Evolutionary conservation across 78 protist genomes (phyloP), one percentile per base, ranked within the genome.

Genomic region (Dictyostelium capitatum): DNA sequence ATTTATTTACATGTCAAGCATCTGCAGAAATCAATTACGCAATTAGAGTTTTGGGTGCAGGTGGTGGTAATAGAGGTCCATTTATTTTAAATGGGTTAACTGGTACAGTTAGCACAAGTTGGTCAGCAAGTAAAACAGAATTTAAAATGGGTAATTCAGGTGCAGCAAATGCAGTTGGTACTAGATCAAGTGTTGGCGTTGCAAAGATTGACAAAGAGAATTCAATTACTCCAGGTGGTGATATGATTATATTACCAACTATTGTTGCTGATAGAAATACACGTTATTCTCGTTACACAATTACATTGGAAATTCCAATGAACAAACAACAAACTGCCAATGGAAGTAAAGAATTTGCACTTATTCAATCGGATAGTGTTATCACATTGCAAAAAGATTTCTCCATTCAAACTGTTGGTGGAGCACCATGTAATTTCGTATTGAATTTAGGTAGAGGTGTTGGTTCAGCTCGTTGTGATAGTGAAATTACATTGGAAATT

Each of bases 1-100:
- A 77, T 20, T 20, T 43, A 25, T 87, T 74, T 41, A 64, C 50
- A 46, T 20, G 48, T 1, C 20, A 62, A 14, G 50, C 93, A 11
- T 82, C 83, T 14, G 30, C 84, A 0, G 73, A 80, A 20, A 23
- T 77, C 25, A 23, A 47, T 5, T 87, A 64, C 32, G 83, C 70
- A 20, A 23, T 87, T 6, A 87, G 77, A 7, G 83, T 87, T 1
- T 65, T 43, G 50, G 19, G 80, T 64, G 83, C 80, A 9, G 93
- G 93, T n/a, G 93, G 93, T 64, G 93, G 93, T 37, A 82, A 82
- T 47, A n/a, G 79, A 10, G 84, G 93, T 23, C 93, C 93, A 12
- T 87, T 59, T 48, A 59, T 59, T 30, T 62, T 87, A 14, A 17
- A 59, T 28, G n/a, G 30, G 6, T 43, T 87, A 15, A 77, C 8